A percentile compares a stretch with the other conserved stretches of the same genome.
Evolutionary conservation across 768 basidiomycete genomes (phyloP).

Genomic region (Russula vinacea): DNA sequence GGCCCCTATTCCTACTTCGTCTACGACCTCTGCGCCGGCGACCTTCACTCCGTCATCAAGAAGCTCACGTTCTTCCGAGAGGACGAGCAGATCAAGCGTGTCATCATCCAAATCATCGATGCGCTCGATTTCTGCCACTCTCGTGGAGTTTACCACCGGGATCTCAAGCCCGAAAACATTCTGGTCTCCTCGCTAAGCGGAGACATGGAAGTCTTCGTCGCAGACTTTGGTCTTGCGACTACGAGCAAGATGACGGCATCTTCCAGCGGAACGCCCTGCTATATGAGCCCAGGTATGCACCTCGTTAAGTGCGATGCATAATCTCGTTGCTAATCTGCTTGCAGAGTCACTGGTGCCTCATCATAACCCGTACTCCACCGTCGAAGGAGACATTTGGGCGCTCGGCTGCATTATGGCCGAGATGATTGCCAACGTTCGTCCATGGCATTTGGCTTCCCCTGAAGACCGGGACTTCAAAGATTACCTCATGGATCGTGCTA

Average conservation of each 20-base stretch:
- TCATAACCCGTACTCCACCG: conserved; percentile 12
- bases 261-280: conserved; percentile 7
- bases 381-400: conserved; percentile 21
- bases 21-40: conserved; percentile 20
- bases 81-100: conserved; percentile 19
- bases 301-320: background rate
- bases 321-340: background rate
- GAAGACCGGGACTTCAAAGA: background rate
- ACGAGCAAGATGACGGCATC: conserved; percentile 6
- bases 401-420: conserved; percentile 24
- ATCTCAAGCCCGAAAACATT: background rate
- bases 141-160: conserved; percentile 17
- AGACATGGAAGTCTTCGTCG: conserved; percentile 8
- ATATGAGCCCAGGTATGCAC: conserved; percentile 20
- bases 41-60: conserved; percentile 13
- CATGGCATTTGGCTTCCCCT: conserved; percentile 3
- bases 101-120: conserved; percentile 18
- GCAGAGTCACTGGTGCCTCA: conserved; percentile 11
- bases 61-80: conserved; percentile 15
- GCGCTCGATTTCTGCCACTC: conserved; percentile 20
- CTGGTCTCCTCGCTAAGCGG: background rate
- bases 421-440: conserved; percentile 15
- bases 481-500: conserved; percentile 6
- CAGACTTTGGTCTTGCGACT: conserved; percentile 24
- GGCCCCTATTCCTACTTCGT: conserved; percentile 50